Percentiles rank a stretch among this genome's conserved stretches.
Conservation (phyloP, 768 basidiomycete species). For the Boletus subcaerulescens region DNA sequence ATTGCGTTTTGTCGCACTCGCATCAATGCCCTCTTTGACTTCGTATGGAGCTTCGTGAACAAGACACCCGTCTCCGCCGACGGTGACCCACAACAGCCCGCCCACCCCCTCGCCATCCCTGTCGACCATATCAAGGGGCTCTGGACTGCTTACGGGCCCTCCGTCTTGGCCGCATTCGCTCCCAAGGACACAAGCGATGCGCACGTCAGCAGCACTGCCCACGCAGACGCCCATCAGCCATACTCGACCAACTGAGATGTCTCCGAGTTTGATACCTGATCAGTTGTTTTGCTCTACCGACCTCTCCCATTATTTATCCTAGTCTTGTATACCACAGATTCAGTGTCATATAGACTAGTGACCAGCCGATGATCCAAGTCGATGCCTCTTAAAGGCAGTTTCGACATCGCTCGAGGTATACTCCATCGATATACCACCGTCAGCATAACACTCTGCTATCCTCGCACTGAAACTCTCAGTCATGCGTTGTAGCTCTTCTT, state of each 20-base stretch:
- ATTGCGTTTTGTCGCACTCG: constrained; percentile 56
- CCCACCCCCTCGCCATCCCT: constrained; percentile 3
- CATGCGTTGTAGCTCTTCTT: constrained; percentile 74
- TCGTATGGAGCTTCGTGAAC: constrained; percentile 43
- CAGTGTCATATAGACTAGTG: constrained; percentile 5
- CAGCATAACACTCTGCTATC: constrained; percentile 77
- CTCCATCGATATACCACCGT: constrained; percentile 69
- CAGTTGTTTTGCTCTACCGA: not conserved
- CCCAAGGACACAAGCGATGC: constrained; percentile 11
- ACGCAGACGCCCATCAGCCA: not conserved
- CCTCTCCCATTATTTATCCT: not conserved
- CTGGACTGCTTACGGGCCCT: constrained; percentile 42
- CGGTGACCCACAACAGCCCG: constrained; percentile 21
- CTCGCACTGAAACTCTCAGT: constrained; percentile 66
- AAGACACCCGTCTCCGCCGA: constrained; percentile 29
- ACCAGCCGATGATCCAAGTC: constrained; percentile 26
- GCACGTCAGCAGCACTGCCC: constrained; percentile 6
- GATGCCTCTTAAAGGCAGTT: constrained; percentile 68
- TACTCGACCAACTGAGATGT: constrained; percentile 15
- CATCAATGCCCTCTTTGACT: constrained; percentile 46
- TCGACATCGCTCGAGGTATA: constrained; percentile 76
- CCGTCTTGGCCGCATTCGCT: constrained; percentile 33
- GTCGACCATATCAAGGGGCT: constrained; percentile 36
- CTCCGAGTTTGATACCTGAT: not conserved
- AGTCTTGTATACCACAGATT: constrained; percentile 7